Percentiles rank a stretch among this genome's conserved stretches.
phyloP scores from a whole-genome alignment of 1,284 basidiomycete species.

The Pholiota adiposa region DNA sequence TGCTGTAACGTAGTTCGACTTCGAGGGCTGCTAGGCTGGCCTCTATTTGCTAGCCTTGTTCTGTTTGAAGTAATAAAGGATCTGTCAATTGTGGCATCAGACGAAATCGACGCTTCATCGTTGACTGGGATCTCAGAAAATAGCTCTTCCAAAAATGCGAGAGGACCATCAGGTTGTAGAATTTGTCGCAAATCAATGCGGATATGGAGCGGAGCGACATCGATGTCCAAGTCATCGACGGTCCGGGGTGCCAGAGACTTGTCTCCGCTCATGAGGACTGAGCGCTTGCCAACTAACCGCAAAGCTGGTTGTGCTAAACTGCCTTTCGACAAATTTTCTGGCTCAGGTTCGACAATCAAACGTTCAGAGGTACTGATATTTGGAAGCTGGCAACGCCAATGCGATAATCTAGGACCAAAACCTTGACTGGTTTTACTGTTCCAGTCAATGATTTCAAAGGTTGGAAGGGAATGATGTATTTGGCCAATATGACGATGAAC shows the following conservation, averaged over 20 bases:
- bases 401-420: constrained; percentile 56
- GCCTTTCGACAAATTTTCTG: not conserved
- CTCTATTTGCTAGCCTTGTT: not conserved
- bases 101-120: constrained; percentile 12
- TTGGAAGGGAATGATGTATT: constrained; percentile 44
- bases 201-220: constrained; percentile 48
- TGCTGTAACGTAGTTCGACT: not conserved
- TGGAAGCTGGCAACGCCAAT: constrained; percentile 53
- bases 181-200: constrained; percentile 71
- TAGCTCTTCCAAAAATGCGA: constrained; percentile 45
- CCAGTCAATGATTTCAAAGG: constrained; percentile 68
- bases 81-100: constrained; percentile 17
- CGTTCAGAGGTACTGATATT: constrained; percentile 7
- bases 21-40: not conserved
- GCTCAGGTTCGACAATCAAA: not conserved
- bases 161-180: constrained; percentile 40
- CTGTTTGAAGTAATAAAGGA: constrained; percentile 1
- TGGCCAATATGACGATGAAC: constrained; percentile 40
- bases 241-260: not conserved
- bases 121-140: not conserved
- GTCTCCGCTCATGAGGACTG: not conserved
- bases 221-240: constrained; percentile 27
- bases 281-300: constrained; percentile 2
- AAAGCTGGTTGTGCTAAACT: not conserved
- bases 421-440: constrained; percentile 46